These are phyloP conservation scores for Hirsutella rhossiliensis DNA, from an alignment of 2,329 filamentous ascomycete genomes.

Conservation along the genomic window DNA sequence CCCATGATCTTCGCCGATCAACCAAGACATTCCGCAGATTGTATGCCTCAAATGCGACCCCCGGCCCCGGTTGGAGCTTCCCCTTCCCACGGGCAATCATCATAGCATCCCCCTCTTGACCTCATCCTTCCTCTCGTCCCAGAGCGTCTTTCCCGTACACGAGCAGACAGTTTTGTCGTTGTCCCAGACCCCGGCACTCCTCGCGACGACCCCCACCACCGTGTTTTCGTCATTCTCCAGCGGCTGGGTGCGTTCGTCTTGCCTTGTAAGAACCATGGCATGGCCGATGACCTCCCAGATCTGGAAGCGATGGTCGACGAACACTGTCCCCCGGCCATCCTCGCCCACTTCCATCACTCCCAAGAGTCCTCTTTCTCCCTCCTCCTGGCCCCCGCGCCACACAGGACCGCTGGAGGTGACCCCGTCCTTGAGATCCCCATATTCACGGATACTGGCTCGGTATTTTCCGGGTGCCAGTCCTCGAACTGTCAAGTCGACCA, in stretches of 20 bases:
- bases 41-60: not conserved
- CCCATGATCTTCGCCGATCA: not conserved
- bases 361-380: constrained; percentile 44
- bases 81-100: constrained; percentile 13
- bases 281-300: constrained; percentile 96
- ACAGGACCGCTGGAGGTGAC: constrained; percentile 73
- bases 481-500: constrained; percentile 78
- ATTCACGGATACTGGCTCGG: constrained; percentile 71
- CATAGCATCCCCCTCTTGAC: constrained; percentile 81
- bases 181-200: constrained; percentile 97
- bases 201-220: constrained; percentile 82
- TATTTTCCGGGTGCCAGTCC: constrained; percentile 75
- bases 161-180: constrained; percentile 98
- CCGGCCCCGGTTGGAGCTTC: not conserved
- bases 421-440: constrained; percentile 75
- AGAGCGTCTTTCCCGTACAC: constrained; percentile 94
- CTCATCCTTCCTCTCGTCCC: constrained; percentile 92
- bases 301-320: constrained; percentile 70
- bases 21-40: not conserved
- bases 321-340: constrained; percentile 65
- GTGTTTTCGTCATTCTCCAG: constrained; percentile 71
- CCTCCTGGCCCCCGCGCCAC: constrained; percentile 49
- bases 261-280: constrained; percentile 71
- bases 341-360: constrained; percentile 65
- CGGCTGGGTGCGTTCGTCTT: constrained; percentile 39